These are phyloP conservation scores for Sherardia arvensis DNA, from an alignment of 257 asterid genomes.

Conservation along the genomic window DNA sequence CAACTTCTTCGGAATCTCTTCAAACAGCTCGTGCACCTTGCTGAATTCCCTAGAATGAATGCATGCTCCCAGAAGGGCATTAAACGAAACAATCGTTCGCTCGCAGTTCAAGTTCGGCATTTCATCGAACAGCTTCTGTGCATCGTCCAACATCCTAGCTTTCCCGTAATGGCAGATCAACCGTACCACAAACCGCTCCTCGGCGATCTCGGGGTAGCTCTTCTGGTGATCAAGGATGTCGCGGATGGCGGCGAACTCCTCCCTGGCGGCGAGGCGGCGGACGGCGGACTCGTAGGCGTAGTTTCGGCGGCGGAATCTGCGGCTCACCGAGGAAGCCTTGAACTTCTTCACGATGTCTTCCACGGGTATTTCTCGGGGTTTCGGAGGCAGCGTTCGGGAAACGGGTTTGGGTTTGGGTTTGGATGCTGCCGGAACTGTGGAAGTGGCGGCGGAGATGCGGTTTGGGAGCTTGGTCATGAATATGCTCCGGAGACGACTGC, in stretches of 20 bases:
- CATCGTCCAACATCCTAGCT: constrained; percentile 35
- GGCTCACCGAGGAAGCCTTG: constrained; percentile 6
- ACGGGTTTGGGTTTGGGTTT: not conserved
- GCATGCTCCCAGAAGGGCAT: constrained; percentile 39
- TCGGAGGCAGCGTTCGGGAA: too few species aligned
- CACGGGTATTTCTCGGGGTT: not conserved
- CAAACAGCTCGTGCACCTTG: constrained; percentile 23
- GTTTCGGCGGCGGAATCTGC: constrained; percentile 5
- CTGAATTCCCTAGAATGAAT: constrained; percentile 19
- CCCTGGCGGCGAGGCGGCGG: constrained; percentile 4
- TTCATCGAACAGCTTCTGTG: constrained; percentile 46
- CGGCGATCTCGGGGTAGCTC: constrained; percentile 13
- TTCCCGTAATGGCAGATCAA: constrained; percentile 32
- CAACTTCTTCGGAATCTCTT: constrained; percentile 26
- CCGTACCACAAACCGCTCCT: constrained; percentile 13
- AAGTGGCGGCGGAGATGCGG: not conserved
- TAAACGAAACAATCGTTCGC: constrained; percentile 35
- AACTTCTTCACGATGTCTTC: constrained; percentile 3
- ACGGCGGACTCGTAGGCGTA: constrained; percentile 5
- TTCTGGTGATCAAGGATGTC: constrained; percentile 17
- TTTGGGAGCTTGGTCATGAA: constrained; percentile 10
- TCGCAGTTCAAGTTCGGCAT: constrained; percentile 43
- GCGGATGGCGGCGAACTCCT: constrained; percentile 13
- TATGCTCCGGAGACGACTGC: constrained; percentile 7
- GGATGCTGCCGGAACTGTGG: not conserved